Conservation (phyloP, 306 rosid genomes). For the Quercus suber region DNA sequence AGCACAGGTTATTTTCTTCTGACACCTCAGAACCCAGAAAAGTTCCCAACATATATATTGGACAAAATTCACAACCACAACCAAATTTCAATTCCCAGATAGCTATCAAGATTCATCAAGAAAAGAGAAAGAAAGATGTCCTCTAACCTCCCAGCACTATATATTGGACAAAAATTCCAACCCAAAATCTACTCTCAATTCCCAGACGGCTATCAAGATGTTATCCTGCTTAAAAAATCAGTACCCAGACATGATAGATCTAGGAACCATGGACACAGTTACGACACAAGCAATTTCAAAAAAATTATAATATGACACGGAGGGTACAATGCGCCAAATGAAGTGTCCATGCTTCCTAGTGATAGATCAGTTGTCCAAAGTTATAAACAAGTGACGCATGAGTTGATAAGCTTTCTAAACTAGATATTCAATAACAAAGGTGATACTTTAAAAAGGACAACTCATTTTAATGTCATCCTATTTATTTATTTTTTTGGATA, state of each 20-base stretch:
- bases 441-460: neutral
- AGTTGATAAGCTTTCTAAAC: neutral
- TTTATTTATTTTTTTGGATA: neutral
- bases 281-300: no score
- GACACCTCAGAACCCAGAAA: neutral
- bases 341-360: no score
- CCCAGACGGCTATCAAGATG: constrained; percentile 24
- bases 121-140: neutral
- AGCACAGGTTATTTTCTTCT: constrained; percentile 19
- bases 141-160: constrained; percentile 12
- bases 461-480: neutral
- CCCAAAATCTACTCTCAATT: constrained; percentile 17
- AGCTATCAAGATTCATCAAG: constrained; percentile 20
- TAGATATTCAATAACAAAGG: neutral
- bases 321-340: no score
- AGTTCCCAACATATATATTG: constrained; percentile 10
- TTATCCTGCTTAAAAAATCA: constrained; percentile 22
- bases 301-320: no score
- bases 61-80: constrained; percentile 24
- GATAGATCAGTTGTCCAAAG: neutral
- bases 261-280: no score
- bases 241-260: neutral
- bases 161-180: constrained; percentile 20
- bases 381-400: neutral
- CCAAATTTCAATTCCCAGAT: constrained; percentile 4